These are phyloP conservation scores for Cymbopogon flexuosus DNA, from an alignment of 202 grass and related monocot genomes.

Conservation along the genomic window DNA sequence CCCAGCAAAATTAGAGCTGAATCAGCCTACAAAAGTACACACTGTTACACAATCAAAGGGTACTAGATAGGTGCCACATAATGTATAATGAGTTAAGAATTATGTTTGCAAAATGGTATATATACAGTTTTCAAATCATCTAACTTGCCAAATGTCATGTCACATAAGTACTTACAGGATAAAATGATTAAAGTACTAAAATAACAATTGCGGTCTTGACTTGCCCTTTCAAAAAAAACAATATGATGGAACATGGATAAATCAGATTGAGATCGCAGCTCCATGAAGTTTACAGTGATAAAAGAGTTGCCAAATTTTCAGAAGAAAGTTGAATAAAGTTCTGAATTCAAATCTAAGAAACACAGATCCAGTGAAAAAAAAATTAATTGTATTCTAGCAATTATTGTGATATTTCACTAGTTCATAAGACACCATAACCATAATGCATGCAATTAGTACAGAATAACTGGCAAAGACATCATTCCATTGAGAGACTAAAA, in stretches of 20 bases:
- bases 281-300: background rate
- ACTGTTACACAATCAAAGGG: constrained; percentile 24
- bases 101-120: constrained; percentile 17
- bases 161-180: background rate
- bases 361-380: background rate
- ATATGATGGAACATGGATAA: background rate
- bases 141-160: background rate
- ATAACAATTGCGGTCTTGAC: background rate
- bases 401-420: background rate
- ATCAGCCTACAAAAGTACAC: constrained; percentile 55
- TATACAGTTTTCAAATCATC: background rate
- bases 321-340: background rate
- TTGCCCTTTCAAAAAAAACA: background rate
- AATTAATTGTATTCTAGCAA: background rate
- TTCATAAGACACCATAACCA: background rate
- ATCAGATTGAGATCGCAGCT: background rate
- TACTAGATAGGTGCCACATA: constrained; percentile 17
- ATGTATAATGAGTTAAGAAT: constrained; percentile 6
- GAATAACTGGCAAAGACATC: background rate
- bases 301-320: background rate
- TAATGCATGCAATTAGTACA: background rate
- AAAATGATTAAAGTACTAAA: background rate
- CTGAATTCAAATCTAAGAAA: background rate
- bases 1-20: constrained; percentile 60
- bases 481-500: background rate